phyloP scores from a whole-genome alignment of 176 grass and related monocot genomes.

The Musa schizocarpa region DNA sequence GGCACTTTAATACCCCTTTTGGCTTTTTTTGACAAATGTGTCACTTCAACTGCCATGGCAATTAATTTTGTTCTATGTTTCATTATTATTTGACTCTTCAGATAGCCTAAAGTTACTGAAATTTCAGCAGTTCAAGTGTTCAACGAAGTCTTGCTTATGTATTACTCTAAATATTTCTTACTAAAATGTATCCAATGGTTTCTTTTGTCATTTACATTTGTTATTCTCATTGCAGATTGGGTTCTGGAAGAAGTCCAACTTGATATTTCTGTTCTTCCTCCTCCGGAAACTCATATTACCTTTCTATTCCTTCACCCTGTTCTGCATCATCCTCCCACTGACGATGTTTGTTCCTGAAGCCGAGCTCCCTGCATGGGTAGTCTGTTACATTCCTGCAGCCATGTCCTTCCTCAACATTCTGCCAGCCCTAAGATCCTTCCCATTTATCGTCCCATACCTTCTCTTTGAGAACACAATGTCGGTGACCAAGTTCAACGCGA shows the following conservation, averaged over 20 bases:
- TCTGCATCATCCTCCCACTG: constrained; percentile 46
- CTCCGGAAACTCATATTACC: constrained; percentile 45
- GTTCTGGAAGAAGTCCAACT: constrained; percentile 43
- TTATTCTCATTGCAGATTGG: constrained; percentile 25
- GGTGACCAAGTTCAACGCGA: constrained; percentile 50
- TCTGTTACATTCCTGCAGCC: constrained; percentile 38
- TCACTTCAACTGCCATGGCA: too few species aligned
- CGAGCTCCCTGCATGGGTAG: constrained; percentile 37
- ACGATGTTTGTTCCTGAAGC: constrained; percentile 51
- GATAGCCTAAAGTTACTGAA: too few species aligned
- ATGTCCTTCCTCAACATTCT: constrained; percentile 52
- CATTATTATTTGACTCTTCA: too few species aligned
- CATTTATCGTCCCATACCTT: constrained; percentile 44
- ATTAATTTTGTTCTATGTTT: too few species aligned
- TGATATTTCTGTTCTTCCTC: constrained; percentile 48
- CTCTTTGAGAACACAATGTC: constrained; percentile 57
- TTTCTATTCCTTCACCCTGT: constrained; percentile 47
- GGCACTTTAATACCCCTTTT: too few species aligned
- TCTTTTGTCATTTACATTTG: too few species aligned
- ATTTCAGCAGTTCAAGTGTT: too few species aligned
- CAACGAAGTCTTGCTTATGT: too few species aligned
- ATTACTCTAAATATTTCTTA: too few species aligned
- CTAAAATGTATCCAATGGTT: too few species aligned
- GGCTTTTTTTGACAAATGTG: too few species aligned
- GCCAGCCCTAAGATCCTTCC: constrained; percentile 35